Evolutionary conservation across 176 grass and related monocot species (phyloP).

Genomic region (Cymbopogon citratus): DNA sequence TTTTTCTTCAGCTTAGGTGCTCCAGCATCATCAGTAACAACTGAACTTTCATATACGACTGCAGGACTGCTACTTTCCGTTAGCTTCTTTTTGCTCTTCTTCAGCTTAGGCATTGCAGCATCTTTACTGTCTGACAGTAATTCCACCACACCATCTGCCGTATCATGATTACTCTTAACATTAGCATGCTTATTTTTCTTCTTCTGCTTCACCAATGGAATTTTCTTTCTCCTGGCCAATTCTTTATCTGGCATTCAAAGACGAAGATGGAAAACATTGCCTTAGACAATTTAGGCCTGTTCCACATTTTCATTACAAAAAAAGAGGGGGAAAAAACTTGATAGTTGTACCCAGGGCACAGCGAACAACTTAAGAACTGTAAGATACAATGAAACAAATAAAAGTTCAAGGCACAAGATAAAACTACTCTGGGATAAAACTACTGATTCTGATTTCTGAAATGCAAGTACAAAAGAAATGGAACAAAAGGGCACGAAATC

Average conservation of each 20-base stretch:
- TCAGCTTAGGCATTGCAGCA: slow-evolving; percentile 10
- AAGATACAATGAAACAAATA: neutral
- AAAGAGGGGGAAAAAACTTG: neutral
- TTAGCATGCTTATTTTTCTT: slow-evolving; percentile 49
- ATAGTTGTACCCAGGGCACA: neutral
- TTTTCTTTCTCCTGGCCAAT: slow-evolving; percentile 26
- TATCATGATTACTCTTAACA: slow-evolving; percentile 15
- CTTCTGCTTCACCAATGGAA: slow-evolving; percentile 22
- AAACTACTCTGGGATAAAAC: neutral
- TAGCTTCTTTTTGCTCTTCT: slow-evolving; percentile 43
- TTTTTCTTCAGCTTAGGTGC: slow-evolving; percentile 43
- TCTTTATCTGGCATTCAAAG: slow-evolving; percentile 35
- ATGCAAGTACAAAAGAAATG: neutral
- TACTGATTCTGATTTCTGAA: neutral
- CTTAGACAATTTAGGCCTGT: neutral
- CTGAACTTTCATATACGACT: slow-evolving; percentile 1
- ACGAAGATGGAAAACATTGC: neutral
- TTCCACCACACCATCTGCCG: slow-evolving; percentile 25
- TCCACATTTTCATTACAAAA: neutral
- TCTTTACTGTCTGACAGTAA: slow-evolving; percentile 22
- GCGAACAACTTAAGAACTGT: neutral
- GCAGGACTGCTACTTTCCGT: slow-evolving; percentile 27
- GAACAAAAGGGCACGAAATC: neutral
- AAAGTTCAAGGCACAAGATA: neutral
- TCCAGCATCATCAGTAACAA: slow-evolving; percentile 25